A percentile compares a stretch with the other conserved stretches of the same genome.
phyloP scores from a whole-genome alignment of 2,329 filamentous ascomycete species.

The Dothiorella sarmentorum region DNA sequence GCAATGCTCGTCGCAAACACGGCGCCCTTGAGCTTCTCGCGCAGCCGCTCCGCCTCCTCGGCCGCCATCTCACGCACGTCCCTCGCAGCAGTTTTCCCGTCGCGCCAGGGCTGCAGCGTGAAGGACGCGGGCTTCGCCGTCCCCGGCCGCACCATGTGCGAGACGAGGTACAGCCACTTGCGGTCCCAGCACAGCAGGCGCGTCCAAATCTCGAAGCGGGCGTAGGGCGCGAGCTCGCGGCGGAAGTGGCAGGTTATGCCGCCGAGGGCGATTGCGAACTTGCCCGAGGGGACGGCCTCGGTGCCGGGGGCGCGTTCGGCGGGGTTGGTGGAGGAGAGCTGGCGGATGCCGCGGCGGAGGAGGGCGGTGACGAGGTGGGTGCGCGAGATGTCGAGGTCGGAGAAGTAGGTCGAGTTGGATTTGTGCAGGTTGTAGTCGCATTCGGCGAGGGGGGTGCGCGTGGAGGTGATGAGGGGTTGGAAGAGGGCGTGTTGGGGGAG shows the following conservation, averaged over 20 bases:
- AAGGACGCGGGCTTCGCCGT: slow-evolving; percentile 40
- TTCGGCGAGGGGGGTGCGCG: slow-evolving; percentile 68
- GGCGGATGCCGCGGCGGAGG: slow-evolving; percentile 43
- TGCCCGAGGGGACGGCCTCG: slow-evolving; percentile 16
- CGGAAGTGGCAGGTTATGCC: slow-evolving; percentile 49
- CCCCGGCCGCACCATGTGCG: slow-evolving; percentile 46
- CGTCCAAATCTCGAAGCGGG: slow-evolving; percentile 48
- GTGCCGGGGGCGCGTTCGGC: slow-evolving; percentile 11
- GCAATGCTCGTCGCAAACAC: slow-evolving; percentile 50
- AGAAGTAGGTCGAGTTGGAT: slow-evolving; percentile 80
- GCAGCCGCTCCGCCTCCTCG: slow-evolving; percentile 25
- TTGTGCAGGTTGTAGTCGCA: slow-evolving; percentile 87
- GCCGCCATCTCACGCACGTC: slow-evolving; percentile 22
- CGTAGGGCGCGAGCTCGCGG: slow-evolving; percentile 44
- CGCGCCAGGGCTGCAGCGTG: slow-evolving; percentile 47
- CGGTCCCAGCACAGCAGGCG: slow-evolving; percentile 47
- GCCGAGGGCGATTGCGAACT: slow-evolving; percentile 43
- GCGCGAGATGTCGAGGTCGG: slow-evolving; percentile 78
- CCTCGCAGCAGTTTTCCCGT: slow-evolving; percentile 20
- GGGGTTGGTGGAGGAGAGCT: background rate
- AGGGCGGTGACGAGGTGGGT: slow-evolving; percentile 68
- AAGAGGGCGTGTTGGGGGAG: slow-evolving; percentile 64
- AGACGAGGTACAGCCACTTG: slow-evolving; percentile 51
- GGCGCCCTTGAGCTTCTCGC: slow-evolving; percentile 35
- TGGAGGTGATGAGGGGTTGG: slow-evolving; percentile 63